Evolutionary conservation across 1,139 yeast genomes (phyloP).

Genomic region (Zhuliangozyma parablackwelliae): DNA sequence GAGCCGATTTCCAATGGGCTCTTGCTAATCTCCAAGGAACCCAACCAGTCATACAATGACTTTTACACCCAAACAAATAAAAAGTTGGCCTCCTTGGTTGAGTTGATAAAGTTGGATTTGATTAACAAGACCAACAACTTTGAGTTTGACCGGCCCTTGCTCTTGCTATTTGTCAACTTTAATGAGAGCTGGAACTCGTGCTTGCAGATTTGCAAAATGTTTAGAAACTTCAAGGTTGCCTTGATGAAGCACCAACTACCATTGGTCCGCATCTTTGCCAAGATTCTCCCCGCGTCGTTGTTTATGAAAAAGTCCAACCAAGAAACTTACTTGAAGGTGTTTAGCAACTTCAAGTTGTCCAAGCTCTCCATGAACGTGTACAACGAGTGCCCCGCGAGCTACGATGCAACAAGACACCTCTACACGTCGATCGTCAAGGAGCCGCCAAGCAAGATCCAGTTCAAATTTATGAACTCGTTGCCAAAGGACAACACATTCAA

Average conservation of each 20-base stretch:
- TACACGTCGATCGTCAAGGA: constrained; percentile 44
- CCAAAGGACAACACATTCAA: constrained; percentile 23
- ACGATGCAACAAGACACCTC: constrained; percentile 16
- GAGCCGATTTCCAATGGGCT: constrained; percentile 33
- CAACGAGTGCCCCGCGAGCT: constrained; percentile 45
- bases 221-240: constrained; percentile 44
- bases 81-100: constrained; percentile 29
- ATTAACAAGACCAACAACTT: constrained; percentile 40
- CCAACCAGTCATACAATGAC: constrained; percentile 20
- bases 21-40: constrained; percentile 21
- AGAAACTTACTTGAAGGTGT: constrained; percentile 39
- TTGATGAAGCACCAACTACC: constrained; percentile 38
- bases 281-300: constrained; percentile 53
- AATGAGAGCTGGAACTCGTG: constrained; percentile 42
- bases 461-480: constrained; percentile 39
- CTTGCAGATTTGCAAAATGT: constrained; percentile 44
- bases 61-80: constrained; percentile 28
- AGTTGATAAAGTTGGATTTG: constrained; percentile 34
- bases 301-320: constrained; percentile 33
- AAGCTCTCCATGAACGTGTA: constrained; percentile 60
- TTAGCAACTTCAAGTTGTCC: constrained; percentile 46
- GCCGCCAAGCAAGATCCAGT: constrained; percentile 45
- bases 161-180: constrained; percentile 45
- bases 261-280: constrained; percentile 45
- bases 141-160: constrained; percentile 43